Evolutionary conservation across 208 protist species (phyloP).

Genomic region (Crithidia sp.): DNA sequence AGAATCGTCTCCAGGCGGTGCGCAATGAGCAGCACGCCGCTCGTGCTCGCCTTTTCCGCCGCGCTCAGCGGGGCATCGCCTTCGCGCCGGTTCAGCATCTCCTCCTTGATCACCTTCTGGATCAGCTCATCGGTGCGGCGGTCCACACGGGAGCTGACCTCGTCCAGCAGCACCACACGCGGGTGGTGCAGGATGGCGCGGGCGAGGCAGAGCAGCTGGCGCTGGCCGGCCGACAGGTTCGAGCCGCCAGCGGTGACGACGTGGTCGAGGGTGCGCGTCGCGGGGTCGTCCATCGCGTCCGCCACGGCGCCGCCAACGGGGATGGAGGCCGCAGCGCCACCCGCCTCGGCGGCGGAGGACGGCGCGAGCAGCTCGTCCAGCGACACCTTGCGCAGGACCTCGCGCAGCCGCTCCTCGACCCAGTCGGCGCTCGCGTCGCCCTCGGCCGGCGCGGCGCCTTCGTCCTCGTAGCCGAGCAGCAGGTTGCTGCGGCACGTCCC

Average conservation of each 20-base stretch:
- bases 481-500: conserved; percentile 96
- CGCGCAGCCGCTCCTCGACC: conserved; percentile 45
- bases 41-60: conserved; percentile 30
- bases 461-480: conserved; percentile 49
- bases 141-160: conserved; percentile 93
- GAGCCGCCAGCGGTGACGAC: conserved; percentile 66
- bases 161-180: conserved; percentile 96
- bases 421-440: conserved; percentile 1
- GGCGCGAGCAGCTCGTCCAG: conserved; percentile 49
- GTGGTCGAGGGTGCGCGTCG: conserved; percentile 47
- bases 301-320: not conserved
- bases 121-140: conserved; percentile 88
- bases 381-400: conserved; percentile 45
- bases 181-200: conserved; percentile 93
- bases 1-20: conserved; percentile 96
- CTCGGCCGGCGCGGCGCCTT: not conserved
- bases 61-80: not conserved
- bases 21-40: conserved; percentile 96
- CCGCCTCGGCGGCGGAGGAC: not conserved
- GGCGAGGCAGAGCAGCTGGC: conserved; percentile 96
- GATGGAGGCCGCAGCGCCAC: not conserved
- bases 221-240: conserved; percentile 95
- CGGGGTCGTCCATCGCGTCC: conserved; percentile 7
- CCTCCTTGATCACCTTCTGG: conserved; percentile 88
- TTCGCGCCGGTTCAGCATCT: conserved; percentile 49